Evolutionary conservation across 768 basidiomycete species (phyloP).

Genomic region (Boletus bicolor): DNA sequence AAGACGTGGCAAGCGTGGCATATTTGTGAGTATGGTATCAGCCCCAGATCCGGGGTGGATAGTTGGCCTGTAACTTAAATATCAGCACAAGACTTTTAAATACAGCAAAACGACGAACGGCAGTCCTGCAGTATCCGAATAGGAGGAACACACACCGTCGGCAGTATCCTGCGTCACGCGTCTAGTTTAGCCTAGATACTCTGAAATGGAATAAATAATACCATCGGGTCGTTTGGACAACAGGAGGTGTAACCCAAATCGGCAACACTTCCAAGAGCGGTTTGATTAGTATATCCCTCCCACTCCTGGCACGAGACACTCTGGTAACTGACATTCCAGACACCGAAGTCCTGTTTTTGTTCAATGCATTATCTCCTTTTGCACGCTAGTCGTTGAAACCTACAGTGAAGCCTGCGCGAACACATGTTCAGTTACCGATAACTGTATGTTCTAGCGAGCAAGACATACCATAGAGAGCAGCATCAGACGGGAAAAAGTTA

Average conservation of each 20-base stretch:
- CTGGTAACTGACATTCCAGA: conserved; percentile 79
- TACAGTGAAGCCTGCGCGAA: conserved; percentile 38
- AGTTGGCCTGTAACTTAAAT: conserved; percentile 26
- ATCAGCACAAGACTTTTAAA: conserved; percentile 1
- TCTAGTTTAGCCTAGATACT: conserved; percentile 3
- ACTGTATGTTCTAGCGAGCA: background rate
- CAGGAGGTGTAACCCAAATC: conserved; percentile 58
- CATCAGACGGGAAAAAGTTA: conserved; percentile 74
- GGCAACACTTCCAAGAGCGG: conserved; percentile 67
- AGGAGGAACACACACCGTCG: conserved; percentile 64
- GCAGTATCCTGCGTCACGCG: conserved; percentile 34
- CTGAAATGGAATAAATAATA: conserved; percentile 26
- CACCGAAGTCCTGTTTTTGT: conserved; percentile 67
- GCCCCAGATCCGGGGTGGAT: conserved; percentile 26
- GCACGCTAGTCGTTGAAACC: conserved; percentile 7
- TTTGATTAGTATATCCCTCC: conserved; percentile 55
- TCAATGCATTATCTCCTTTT: background rate
- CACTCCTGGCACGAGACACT: conserved; percentile 63
- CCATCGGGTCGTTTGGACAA: conserved; percentile 69
- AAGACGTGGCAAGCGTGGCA: conserved; percentile 15
- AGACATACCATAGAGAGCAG: conserved; percentile 55
- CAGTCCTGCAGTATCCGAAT: conserved; percentile 61
- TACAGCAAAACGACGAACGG: conserved; percentile 42
- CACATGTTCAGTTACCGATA: conserved; percentile 31
- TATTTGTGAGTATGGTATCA: conserved; percentile 8